Percentiles rank a stretch among this genome's conserved stretches.
Conservation (phyloP, 768 basidiomycete genomes). For the Leucosporidium creatinivorum region DNA sequence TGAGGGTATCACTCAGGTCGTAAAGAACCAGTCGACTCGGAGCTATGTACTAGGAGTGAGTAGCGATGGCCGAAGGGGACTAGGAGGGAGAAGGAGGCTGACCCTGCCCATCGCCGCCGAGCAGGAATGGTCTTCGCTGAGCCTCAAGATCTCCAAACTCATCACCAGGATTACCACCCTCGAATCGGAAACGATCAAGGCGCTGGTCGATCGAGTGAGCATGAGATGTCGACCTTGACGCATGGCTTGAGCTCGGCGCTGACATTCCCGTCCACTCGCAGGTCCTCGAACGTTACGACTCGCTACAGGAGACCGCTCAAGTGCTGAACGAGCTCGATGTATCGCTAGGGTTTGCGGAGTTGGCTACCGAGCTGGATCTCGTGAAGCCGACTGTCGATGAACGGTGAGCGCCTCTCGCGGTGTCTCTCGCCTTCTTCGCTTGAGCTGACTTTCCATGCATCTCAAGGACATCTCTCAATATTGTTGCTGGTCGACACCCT, state of each 20-base stretch:
- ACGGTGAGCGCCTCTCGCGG: conserved; percentile 47
- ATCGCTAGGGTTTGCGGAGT: conserved; percentile 65
- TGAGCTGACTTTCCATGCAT: background rate
- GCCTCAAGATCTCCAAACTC: background rate
- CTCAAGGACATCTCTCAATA: conserved; percentile 54
- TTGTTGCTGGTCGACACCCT: conserved; percentile 79
- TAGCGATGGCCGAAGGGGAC: no score
- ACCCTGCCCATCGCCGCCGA: no score
- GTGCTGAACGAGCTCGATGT: conserved; percentile 80
- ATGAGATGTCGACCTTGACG: background rate
- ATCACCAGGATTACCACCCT: conserved; percentile 1
- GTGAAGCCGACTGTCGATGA: conserved; percentile 62
- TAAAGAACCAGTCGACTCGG: background rate
- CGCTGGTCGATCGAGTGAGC: conserved; percentile 12
- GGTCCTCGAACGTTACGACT: conserved; percentile 14
- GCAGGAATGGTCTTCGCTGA: conserved; percentile 17
- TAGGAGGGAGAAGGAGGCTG: no score
- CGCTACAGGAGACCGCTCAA: conserved; percentile 16
- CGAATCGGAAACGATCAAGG: conserved; percentile 18
- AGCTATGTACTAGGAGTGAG: background rate
- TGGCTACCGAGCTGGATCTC: conserved; percentile 71
- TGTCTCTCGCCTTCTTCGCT: background rate
- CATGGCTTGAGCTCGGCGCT: background rate
- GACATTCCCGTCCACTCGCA: background rate
- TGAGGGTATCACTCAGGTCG: background rate